Evolutionary conservation across 2,329 filamentous ascomycete species (phyloP).

Genomic region (Penicillium fuscoglaucum): DNA sequence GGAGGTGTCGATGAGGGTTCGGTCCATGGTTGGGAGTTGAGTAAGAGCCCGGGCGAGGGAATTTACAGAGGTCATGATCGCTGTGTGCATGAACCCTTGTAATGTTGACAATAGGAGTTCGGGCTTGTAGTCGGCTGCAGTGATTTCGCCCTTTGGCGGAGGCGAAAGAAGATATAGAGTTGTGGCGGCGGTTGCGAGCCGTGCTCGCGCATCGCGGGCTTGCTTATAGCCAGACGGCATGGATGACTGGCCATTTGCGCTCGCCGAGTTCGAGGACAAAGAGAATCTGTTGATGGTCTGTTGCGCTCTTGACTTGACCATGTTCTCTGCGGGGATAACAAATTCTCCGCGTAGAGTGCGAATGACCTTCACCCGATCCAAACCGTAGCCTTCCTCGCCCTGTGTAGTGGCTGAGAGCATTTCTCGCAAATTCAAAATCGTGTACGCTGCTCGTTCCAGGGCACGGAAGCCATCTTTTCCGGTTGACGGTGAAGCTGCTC

Average conservation of each 20-base stretch:
- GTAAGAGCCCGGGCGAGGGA: slow-evolving; percentile 73
- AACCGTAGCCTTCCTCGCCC: slow-evolving; percentile 72
- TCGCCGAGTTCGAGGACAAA: slow-evolving; percentile 57
- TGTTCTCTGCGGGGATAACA: slow-evolving; percentile 69
- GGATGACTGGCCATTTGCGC: slow-evolving; percentile 30
- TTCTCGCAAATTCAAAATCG: slow-evolving; percentile 72
- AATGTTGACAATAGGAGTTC: slow-evolving; percentile 72
- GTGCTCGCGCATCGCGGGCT: slow-evolving; percentile 71
- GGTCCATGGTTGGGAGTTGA: slow-evolving; percentile 77
- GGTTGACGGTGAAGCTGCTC: slow-evolving; percentile 25
- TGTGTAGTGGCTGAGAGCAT: slow-evolving; percentile 66
- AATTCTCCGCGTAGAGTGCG: slow-evolving; percentile 69
- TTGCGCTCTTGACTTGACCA: slow-evolving; percentile 71
- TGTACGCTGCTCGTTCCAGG: slow-evolving; percentile 78
- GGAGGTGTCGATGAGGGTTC: slow-evolving; percentile 77
- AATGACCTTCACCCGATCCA: slow-evolving; percentile 73
- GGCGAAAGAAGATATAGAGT: slow-evolving; percentile 82
- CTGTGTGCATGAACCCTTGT: slow-evolving; percentile 77
- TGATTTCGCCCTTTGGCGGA: slow-evolving; percentile 51
- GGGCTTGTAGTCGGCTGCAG: slow-evolving; percentile 58
- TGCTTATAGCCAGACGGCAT: slow-evolving; percentile 55
- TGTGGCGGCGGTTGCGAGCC: slow-evolving; percentile 70
- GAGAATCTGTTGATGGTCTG: slow-evolving; percentile 82
- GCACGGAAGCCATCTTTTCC: slow-evolving; percentile 71
- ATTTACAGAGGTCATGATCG: slow-evolving; percentile 75